Conservation (phyloP, 192 early-diverging fungal genomes). For the Backusella sp. region DNA sequence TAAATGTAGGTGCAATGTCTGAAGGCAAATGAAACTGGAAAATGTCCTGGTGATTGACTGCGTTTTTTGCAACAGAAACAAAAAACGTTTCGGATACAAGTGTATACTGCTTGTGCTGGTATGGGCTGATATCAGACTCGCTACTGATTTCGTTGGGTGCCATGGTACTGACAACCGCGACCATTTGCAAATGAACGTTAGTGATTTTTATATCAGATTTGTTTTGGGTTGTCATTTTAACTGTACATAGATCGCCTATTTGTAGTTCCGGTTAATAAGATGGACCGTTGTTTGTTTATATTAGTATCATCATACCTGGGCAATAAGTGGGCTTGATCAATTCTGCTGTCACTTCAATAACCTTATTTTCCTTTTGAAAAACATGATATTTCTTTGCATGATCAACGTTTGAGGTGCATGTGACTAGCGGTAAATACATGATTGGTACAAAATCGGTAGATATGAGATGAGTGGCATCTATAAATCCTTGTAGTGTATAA, state of each 20-base stretch:
- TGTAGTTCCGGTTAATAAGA: slow-evolving; percentile 10
- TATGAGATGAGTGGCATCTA: slow-evolving; percentile 2
- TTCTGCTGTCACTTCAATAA: slow-evolving; percentile 22
- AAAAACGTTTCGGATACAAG: slow-evolving; percentile 15
- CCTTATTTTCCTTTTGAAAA: background rate
- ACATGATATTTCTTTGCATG: background rate
- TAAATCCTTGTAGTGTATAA: slow-evolving; percentile 29
- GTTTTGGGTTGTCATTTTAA: slow-evolving; percentile 11
- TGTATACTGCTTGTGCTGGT: slow-evolving; percentile 11
- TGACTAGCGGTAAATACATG: slow-evolving; percentile 30
- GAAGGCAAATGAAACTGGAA: slow-evolving; percentile 21
- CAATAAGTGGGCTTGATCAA: slow-evolving; percentile 26
- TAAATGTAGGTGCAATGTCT: slow-evolving; percentile 20
- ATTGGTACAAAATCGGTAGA: slow-evolving; percentile 11
- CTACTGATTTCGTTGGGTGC: background rate
- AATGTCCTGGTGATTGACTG: slow-evolving; percentile 10
- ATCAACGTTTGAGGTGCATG: background rate
- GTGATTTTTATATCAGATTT: slow-evolving; percentile 15
- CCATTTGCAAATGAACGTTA: background rate
- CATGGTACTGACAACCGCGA: slow-evolving; percentile 5
- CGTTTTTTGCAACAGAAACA: slow-evolving; percentile 25
- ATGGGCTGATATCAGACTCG: background rate
- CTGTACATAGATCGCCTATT: slow-evolving; percentile 9
- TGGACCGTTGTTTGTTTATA: background rate
- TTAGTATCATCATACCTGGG: slow-evolving; percentile 22